Evolutionary conservation across 2,329 filamentous ascomycete genomes (phyloP), one percentile per base, ranked within the genome.

Genomic region (Aspergillus piperis): DNA sequence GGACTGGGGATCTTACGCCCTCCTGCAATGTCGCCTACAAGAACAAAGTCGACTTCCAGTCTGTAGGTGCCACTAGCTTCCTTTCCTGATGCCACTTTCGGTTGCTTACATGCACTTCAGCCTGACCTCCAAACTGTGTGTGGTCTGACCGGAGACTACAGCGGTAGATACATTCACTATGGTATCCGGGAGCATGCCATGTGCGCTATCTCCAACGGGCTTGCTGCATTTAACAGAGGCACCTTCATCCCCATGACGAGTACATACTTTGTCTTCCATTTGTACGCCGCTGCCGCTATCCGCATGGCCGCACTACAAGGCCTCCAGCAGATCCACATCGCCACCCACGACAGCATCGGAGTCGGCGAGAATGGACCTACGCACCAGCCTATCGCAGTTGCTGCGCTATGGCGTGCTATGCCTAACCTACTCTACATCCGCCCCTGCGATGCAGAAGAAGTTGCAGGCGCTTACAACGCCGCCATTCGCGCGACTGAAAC

Each of bases 161-260:
- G 71, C 2, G 80, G 79, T 19, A 76, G 80, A 6, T 81, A 81
- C 62, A 77, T 87, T 63, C 85, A 85, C 70, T 87, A 80, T 69
- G 85, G 85, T 41, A 82, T 88, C 57, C 82, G 85, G 4, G 85
- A 87, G 64, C 85, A 87, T 68, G 85, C 84, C 57, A 88, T 88
- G 86, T 80, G 79, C 2, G 90, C 90, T 73, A 91, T 96, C 80
- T 90, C 96, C 83, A 96, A 96, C 68, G 86, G 86, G 2, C 72
- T 88, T 3, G 85, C 86, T 0, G 86, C 86, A 1, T 88, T 79
- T 60, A 76, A 77, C 60, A 81, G 78, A 38, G 81, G 79, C 25
- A 85, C 84, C 0, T 81, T 87, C 63, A 73, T 88, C 8, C 85
- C 85, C 0, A 73, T 87, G 36, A 88, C 85, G 32, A 36, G 32